Evolutionary conservation across 2,329 filamentous ascomycete genomes (phyloP).

Genomic region (Fusarium clavum): DNA sequence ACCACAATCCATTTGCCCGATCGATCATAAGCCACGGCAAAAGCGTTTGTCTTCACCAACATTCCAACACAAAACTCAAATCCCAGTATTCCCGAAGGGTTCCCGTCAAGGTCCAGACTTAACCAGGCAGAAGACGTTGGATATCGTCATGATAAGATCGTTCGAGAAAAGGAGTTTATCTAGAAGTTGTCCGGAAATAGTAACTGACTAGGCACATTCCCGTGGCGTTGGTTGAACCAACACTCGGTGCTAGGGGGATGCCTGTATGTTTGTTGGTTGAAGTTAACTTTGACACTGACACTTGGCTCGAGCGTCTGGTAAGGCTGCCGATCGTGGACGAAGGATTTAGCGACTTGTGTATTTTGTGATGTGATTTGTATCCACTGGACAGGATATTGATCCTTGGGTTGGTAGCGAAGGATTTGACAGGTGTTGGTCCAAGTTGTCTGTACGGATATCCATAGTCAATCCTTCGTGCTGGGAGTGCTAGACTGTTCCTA

Average conservation of each 20-base stretch:
- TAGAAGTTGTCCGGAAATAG: neutral
- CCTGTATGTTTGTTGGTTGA: neutral
- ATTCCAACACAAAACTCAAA: neutral
- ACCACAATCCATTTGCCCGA: neutral
- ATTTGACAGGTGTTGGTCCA: neutral
- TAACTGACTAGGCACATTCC: neutral
- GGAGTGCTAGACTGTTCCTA: neutral
- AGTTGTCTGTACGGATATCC: neutral
- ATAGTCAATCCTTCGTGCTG: neutral
- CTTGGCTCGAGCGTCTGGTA: constrained; percentile 11
- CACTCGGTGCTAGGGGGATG: neutral
- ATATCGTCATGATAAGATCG: neutral
- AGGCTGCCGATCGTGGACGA: neutral
- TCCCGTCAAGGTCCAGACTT: neutral
- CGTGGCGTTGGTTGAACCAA: neutral
- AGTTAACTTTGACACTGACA: neutral
- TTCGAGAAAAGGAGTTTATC: neutral
- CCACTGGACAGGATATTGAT: neutral
- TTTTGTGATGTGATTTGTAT: constrained; percentile 5
- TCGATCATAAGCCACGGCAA: neutral
- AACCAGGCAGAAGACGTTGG: neutral
- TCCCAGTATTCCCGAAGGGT: neutral
- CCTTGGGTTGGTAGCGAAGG: neutral
- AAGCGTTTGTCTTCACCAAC: neutral
- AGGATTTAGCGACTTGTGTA: constrained; percentile 5